phyloP scores from a whole-genome alignment of 495 filamentous ascomycete genomes.

The Daldinia childiae region DNA sequence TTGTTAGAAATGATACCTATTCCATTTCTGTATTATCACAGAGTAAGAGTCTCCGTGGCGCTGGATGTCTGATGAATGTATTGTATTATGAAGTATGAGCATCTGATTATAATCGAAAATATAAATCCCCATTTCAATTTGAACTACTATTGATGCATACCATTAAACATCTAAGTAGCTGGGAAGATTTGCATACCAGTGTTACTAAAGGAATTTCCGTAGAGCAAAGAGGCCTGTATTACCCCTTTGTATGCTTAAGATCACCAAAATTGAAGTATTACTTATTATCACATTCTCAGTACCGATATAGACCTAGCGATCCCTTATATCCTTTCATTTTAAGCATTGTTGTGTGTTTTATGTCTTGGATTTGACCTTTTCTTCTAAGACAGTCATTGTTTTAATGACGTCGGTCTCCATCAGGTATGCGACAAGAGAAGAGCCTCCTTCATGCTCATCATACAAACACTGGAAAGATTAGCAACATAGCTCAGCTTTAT shows the following conservation, averaged over 20 bases:
- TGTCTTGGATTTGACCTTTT: not conserved
- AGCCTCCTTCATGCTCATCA: not conserved
- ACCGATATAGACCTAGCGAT: not conserved
- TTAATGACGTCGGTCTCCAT: not conserved
- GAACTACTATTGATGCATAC: not conserved
- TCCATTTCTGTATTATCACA: constrained; percentile 24
- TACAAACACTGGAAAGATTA: not conserved
- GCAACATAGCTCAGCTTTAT: not conserved
- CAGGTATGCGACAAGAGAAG: not conserved
- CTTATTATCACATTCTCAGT: not conserved
- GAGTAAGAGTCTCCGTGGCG: constrained; percentile 9
- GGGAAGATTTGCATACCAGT: not conserved
- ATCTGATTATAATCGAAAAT: not conserved
- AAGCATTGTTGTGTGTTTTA: not conserved
- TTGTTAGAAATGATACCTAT: constrained; percentile 17
- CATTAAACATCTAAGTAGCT: not conserved
- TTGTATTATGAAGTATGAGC: not conserved
- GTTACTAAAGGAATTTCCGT: not conserved
- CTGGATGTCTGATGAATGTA: not conserved
- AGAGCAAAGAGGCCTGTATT: not conserved
- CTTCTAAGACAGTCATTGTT: not conserved
- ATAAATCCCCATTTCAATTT: not conserved
- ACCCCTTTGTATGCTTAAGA: not conserved
- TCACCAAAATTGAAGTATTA: not conserved
- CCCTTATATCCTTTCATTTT: not conserved